Percentiles rank a stretch among this genome's conserved stretches.
These are phyloP conservation scores for Suillus placidus DNA, from an alignment of 768 basidiomycete species.

Conservation along the genomic window DNA sequence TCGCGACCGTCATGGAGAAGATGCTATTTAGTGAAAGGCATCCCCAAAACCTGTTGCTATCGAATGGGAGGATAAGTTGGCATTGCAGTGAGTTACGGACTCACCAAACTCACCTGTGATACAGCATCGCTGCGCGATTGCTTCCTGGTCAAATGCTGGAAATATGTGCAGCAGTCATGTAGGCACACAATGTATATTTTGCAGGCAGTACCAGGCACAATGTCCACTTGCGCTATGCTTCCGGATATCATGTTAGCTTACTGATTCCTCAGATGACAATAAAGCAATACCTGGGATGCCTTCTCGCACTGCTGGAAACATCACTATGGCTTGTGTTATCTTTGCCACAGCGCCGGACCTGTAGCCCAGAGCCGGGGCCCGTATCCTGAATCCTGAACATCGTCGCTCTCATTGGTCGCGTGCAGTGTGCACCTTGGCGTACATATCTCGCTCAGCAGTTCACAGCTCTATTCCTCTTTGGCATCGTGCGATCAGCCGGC, in stretches of 20 bases:
- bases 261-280: neutral
- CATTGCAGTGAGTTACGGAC: neutral
- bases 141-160: neutral
- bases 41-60: neutral
- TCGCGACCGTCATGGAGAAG: neutral
- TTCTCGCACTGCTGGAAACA: neutral
- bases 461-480: neutral
- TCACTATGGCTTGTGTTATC: neutral
- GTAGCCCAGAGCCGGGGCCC: neutral
- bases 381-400: neutral
- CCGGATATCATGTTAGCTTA: neutral
- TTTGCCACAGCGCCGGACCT: neutral
- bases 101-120: neutral
- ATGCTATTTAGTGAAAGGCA: neutral
- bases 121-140: neutral
- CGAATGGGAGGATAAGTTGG: neutral
- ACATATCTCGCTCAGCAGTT: neutral
- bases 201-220: neutral
- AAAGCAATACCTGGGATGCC: neutral
- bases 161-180: neutral
- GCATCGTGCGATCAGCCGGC: neutral
- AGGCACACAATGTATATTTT: neutral
- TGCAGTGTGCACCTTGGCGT: neutral
- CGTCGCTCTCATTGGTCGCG: neutral
- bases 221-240: neutral